Conservation (phyloP, 2,329 filamentous ascomycete species). For the Colletotrichum cuscutae region DNA sequence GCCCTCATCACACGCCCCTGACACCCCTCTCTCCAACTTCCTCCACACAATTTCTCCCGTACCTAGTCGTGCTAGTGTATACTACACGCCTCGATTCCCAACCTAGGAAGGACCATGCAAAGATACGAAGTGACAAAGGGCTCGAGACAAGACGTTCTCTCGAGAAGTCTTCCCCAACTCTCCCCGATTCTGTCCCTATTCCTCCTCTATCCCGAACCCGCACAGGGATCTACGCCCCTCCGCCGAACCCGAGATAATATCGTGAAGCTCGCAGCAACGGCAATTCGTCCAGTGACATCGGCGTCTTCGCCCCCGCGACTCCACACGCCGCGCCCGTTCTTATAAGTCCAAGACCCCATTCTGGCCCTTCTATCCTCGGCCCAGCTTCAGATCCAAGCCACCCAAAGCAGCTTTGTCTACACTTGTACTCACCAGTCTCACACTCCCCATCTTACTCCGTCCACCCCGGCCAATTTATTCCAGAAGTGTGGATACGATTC, state of each 20-base stretch:
- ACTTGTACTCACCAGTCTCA: neutral
- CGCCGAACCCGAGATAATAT: constrained; percentile 33
- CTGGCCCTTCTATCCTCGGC: constrained; percentile 34
- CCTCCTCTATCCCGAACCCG: constrained; percentile 30
- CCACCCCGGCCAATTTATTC: neutral
- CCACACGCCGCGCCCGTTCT: constrained; percentile 32
- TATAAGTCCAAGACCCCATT: constrained; percentile 33
- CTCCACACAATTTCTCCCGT: neutral
- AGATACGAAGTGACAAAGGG: constrained; percentile 6
- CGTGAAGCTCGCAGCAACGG: constrained; percentile 29
- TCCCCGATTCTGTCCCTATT: constrained; percentile 18
- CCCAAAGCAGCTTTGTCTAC: constrained; percentile 27
- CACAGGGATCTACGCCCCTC: constrained; percentile 23
- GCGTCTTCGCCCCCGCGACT: constrained; percentile 30
- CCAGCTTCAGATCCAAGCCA: constrained; percentile 27
- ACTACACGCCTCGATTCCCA: neutral
- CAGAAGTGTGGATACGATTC: constrained; percentile 29
- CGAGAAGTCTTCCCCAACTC: neutral
- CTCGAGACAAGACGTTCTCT: neutral
- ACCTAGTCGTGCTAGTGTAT: neutral
- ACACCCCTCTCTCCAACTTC: neutral
- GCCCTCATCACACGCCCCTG: neutral
- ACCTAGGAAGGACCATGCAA: neutral
- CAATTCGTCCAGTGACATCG: constrained; percentile 16
- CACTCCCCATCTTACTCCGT: neutral